Conservation (phyloP, 306 rosid genomes). For the Inga leiocalycina region DNA sequence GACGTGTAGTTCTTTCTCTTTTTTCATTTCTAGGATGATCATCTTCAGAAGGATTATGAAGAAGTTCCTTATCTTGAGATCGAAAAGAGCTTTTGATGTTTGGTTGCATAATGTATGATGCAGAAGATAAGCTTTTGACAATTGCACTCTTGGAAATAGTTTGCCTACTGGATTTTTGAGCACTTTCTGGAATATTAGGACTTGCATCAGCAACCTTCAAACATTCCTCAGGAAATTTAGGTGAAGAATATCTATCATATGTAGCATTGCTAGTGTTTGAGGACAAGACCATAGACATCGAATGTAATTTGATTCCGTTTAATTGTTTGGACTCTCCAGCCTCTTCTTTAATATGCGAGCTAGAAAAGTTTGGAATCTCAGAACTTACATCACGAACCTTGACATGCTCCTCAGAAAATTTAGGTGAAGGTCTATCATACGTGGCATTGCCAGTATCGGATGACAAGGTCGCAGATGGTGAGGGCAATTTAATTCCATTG, state of each 20-base stretch:
- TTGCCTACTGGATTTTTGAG: slow-evolving; percentile 24
- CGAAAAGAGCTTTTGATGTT: slow-evolving; percentile 38
- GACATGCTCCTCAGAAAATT: slow-evolving; percentile 38
- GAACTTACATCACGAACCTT: slow-evolving; percentile 36
- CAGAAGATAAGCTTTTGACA: slow-evolving; percentile 39
- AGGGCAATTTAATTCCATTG: slow-evolving; percentile 27
- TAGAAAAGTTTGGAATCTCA: slow-evolving; percentile 42
- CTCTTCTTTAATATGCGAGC: slow-evolving; percentile 30
- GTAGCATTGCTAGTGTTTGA: slow-evolving; percentile 32
- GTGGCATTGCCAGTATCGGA: slow-evolving; percentile 32
- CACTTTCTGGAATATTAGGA: slow-evolving; percentile 43
- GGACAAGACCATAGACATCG: slow-evolving; percentile 25
- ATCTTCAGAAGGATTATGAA: slow-evolving; percentile 39
- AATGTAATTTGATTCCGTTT: slow-evolving; percentile 37
- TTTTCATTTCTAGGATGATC: slow-evolving; percentile 40
- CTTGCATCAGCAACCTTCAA: slow-evolving; percentile 36
- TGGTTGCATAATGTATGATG: slow-evolving; percentile 27
- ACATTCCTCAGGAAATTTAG: slow-evolving; percentile 36
- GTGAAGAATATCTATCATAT: slow-evolving; percentile 27
- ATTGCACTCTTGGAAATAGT: slow-evolving; percentile 28
- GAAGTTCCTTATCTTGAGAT: slow-evolving; percentile 45
- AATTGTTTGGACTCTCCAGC: slow-evolving; percentile 26
- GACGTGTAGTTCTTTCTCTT: slow-evolving; percentile 35
- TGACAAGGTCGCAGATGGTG: slow-evolving; percentile 23
- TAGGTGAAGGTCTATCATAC: slow-evolving; percentile 28